phyloP scores from a whole-genome alignment of 805 yeast species.

The Cephaloascus albidus region DNA sequence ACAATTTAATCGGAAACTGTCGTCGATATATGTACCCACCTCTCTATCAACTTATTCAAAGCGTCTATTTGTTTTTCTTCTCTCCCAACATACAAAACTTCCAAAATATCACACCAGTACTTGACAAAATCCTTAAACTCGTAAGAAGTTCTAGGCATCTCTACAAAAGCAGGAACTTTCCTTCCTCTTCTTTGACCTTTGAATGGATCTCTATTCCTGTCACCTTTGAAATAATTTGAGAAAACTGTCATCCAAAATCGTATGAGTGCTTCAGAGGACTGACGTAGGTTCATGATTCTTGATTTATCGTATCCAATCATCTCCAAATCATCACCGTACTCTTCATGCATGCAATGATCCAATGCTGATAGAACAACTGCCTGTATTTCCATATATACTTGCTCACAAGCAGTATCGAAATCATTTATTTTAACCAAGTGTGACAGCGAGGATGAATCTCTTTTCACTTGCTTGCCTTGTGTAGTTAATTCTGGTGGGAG shows the following conservation, averaged over 20 bases:
- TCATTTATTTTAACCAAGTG: slow-evolving; percentile 1
- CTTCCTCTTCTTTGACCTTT: slow-evolving; percentile 5
- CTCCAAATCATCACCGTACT: slow-evolving; percentile 49
- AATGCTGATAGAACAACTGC: slow-evolving; percentile 33
- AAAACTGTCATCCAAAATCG: slow-evolving; percentile 53
- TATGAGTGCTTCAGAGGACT: slow-evolving; percentile 30
- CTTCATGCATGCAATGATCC: slow-evolving; percentile 39
- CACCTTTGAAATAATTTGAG: slow-evolving; percentile 30
- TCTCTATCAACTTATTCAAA: slow-evolving; percentile 15
- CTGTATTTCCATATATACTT: slow-evolving; percentile 31
- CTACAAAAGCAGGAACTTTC: slow-evolving; percentile 10
- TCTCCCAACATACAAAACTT: slow-evolving; percentile 29
- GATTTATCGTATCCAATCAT: slow-evolving; percentile 38
- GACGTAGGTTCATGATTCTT: slow-evolving; percentile 22
- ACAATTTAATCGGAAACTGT: too few species aligned
- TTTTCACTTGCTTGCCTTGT: not conserved
- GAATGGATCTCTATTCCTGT: slow-evolving; percentile 1
- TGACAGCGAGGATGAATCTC: not conserved
- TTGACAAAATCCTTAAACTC: slow-evolving; percentile 29
- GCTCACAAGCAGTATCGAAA: slow-evolving; percentile 8
- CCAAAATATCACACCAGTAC: slow-evolving; percentile 44
- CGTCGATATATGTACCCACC: slow-evolving; percentile 27
- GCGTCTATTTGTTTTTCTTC: slow-evolving; percentile 17
- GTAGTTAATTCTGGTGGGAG: slow-evolving; percentile 6
- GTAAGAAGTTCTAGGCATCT: slow-evolving; percentile 15